These are phyloP conservation scores for Umbelopsis sp. DNA, from an alignment of 192 early-diverging fungal genomes.

Conservation along the genomic window DNA sequence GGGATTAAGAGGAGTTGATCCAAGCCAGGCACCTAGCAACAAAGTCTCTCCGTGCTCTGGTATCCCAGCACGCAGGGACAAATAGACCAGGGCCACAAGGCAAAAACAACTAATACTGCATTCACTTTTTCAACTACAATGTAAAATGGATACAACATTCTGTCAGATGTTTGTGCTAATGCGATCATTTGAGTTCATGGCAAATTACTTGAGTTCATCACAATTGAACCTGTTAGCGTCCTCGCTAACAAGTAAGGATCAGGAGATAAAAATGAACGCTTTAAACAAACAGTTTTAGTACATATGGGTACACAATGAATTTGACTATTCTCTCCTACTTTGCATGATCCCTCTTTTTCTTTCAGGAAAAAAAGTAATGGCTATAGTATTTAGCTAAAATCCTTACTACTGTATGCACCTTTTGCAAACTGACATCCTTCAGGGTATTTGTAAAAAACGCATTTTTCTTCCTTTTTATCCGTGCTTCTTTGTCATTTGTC, in stretches of 20 bases:
- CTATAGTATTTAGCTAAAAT: constrained; percentile 12
- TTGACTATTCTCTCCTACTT: constrained; percentile 11
- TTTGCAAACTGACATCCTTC: constrained; percentile 15
- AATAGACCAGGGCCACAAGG: constrained; percentile 11
- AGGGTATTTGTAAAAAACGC: background rate
- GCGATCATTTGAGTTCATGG: too few relatives aligned
- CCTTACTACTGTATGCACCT: constrained; percentile 16
- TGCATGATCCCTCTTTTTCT: constrained; percentile 23
- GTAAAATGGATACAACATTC: too few relatives aligned
- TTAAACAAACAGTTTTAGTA: background rate
- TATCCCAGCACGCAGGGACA: constrained; percentile 16
- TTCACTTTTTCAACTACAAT: background rate
- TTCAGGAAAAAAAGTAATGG: constrained; percentile 18
- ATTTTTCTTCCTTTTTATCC: background rate
- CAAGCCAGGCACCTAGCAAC: background rate
- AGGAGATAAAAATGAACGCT: background rate
- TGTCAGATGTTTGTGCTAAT: too few relatives aligned
- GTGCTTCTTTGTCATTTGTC: background rate
- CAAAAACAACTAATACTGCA: background rate
- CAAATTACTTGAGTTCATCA: too few relatives aligned
- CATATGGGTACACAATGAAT: constrained; percentile 14
- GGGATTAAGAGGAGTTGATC: constrained; percentile 2
- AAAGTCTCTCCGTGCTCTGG: constrained; percentile 18
- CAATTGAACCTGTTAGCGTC: background rate
- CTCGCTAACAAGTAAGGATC: background rate